phyloP scores from a whole-genome alignment of 2,329 filamentous ascomycete species.

The Didymella lethalis region DNA sequence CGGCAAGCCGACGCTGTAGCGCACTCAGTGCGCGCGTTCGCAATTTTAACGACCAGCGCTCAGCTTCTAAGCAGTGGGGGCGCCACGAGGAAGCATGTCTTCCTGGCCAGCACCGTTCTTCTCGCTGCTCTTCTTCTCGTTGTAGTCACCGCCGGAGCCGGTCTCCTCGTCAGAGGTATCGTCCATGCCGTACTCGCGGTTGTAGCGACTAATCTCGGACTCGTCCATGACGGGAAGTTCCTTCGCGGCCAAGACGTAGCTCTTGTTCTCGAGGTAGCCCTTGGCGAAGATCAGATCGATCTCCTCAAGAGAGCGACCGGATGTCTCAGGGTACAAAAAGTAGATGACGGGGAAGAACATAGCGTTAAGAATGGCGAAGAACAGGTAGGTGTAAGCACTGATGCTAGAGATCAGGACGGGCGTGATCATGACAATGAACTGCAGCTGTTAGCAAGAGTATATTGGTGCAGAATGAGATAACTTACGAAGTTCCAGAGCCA shows the following conservation, averaged over 20 bases:
- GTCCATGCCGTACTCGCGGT: constrained; percentile 45
- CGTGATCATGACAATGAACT: constrained; percentile 54
- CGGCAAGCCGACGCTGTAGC: constrained; percentile 26
- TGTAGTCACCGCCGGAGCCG: constrained; percentile 36
- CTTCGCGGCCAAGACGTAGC: constrained; percentile 49
- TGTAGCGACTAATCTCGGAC: constrained; percentile 44
- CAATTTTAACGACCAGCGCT: constrained; percentile 29
- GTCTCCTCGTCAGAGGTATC: constrained; percentile 44
- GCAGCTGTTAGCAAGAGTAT: neutral
- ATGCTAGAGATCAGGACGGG: constrained; percentile 51
- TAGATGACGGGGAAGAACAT: constrained; percentile 61
- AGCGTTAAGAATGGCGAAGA: constrained; percentile 63
- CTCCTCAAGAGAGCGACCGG: constrained; percentile 59
- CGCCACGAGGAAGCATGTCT: constrained; percentile 31
- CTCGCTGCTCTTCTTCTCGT: constrained; percentile 34
- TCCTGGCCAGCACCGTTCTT: constrained; percentile 23
- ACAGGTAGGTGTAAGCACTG: constrained; percentile 54
- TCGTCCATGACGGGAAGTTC: constrained; percentile 48
- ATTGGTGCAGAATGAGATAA: neutral
- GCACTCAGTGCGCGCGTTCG: constrained; percentile 25
- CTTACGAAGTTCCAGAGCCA: constrained; percentile 61
- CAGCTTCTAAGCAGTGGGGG: constrained; percentile 10
- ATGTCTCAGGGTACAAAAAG: constrained; percentile 66
- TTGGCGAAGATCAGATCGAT: constrained; percentile 61
- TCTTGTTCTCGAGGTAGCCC: constrained; percentile 47